These are phyloP conservation scores for Colletotrichum aenigma DNA, from an alignment of 2,329 filamentous ascomycete genomes.

Conservation along the genomic window DNA sequence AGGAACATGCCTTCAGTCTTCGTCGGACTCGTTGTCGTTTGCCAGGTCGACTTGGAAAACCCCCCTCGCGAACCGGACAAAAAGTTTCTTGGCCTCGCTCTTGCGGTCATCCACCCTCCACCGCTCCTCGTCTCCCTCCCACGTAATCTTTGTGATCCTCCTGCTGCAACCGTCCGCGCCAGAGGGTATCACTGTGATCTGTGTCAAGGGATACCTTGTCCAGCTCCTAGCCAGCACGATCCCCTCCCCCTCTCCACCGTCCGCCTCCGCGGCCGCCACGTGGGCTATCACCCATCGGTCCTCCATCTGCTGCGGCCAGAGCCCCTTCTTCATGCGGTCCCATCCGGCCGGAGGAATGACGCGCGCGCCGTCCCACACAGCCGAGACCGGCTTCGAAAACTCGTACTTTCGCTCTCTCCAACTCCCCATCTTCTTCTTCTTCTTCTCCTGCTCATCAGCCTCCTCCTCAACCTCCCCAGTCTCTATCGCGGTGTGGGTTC, in stretches of 20 bases:
- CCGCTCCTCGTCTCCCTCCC: not conserved
- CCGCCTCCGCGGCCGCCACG: not conserved
- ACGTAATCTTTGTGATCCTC: not conserved
- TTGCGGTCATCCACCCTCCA: not conserved
- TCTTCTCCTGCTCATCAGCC: not conserved
- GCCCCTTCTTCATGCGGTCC: constrained; percentile 1
- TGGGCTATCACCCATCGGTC: not conserved
- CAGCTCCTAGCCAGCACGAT: not conserved
- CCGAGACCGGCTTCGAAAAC: not conserved
- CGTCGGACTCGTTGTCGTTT: not conserved
- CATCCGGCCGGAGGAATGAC: not conserved
- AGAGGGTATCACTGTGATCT: not conserved
- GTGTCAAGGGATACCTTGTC: not conserved
- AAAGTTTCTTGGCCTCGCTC: not conserved
- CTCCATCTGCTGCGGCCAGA: not conserved
- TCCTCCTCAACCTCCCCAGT: not conserved
- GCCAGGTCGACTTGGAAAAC: not conserved
- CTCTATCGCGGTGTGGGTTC: not conserved
- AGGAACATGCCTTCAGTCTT: not conserved
- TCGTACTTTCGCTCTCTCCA: not conserved
- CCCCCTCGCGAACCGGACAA: not conserved
- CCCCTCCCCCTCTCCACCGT: not conserved
- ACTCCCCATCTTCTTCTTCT: not conserved
- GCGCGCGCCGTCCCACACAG: not conserved
- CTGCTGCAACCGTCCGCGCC: not conserved